These are phyloP conservation scores for Abelmoschus esculentus DNA, from an alignment of 345 rosid genomes.

Conservation along the genomic window DNA sequence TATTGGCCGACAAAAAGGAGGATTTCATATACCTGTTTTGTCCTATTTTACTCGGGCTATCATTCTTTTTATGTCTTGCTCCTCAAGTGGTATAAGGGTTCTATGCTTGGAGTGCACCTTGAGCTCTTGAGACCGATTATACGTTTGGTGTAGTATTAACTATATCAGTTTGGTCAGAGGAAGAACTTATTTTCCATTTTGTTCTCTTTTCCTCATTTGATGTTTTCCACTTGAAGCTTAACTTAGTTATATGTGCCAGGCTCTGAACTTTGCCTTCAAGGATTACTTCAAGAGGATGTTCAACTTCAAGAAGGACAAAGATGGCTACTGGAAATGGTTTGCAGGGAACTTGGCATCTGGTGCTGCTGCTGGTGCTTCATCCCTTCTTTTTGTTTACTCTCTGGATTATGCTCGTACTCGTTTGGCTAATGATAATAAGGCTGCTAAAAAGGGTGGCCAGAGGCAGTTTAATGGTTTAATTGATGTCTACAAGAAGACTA, in stretches of 20 bases:
- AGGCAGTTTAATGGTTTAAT: slow-evolving; percentile 28
- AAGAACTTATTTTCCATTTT: too few species aligned
- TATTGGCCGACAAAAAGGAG: too few species aligned
- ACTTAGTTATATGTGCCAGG: slow-evolving; percentile 9
- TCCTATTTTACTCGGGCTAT: too few species aligned
- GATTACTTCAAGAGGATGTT: slow-evolving; percentile 30
- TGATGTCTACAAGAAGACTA: slow-evolving; percentile 30
- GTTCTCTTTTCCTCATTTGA: too few species aligned
- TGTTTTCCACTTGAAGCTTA: not conserved
- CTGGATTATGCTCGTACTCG: slow-evolving; percentile 35
- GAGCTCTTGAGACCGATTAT: too few species aligned
- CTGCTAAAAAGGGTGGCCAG: slow-evolving; percentile 25
- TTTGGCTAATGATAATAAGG: slow-evolving; percentile 26
- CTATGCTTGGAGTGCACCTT: too few species aligned
- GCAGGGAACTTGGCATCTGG: slow-evolving; percentile 34
- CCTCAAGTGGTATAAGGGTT: too few species aligned
- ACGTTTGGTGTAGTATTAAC: too few species aligned
- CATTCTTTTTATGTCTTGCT: not conserved
- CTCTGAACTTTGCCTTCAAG: slow-evolving; percentile 33
- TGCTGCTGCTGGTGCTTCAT: slow-evolving; percentile 31
- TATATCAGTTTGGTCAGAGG: too few species aligned
- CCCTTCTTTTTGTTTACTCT: slow-evolving; percentile 26
- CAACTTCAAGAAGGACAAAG: slow-evolving; percentile 30
- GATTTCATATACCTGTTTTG: too few species aligned
- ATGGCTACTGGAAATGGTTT: slow-evolving; percentile 36